Conservation (phyloP, 1,284 basidiomycete genomes). For the Porodaedalea pini region DNA sequence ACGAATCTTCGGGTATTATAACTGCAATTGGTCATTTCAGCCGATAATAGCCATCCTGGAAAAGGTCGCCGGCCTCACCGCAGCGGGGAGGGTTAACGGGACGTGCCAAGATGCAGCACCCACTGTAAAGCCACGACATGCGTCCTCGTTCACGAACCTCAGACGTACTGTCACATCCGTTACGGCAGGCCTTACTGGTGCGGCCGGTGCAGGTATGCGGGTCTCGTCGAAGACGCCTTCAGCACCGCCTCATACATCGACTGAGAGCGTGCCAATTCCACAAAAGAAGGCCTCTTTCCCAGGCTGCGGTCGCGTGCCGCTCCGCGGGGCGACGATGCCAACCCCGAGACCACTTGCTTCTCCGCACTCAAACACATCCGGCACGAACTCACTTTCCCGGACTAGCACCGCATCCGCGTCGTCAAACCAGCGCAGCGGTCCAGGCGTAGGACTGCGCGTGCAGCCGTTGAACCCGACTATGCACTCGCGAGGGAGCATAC, state of each 20-base stretch:
- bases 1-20: too few species aligned
- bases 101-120: not conserved
- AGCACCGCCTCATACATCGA: not conserved
- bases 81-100: not conserved
- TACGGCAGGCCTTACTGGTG: constrained; percentile 1
- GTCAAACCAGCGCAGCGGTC: not conserved
- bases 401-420: not conserved
- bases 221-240: too few species aligned
- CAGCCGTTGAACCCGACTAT: constrained; percentile 51
- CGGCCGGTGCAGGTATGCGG: not conserved
- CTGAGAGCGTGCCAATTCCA: too few species aligned
- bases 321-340: not conserved
- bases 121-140: not conserved
- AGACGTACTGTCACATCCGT: constrained; percentile 9
- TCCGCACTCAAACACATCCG: not conserved
- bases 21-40: not conserved
- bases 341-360: not conserved
- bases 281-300: not conserved
- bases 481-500: constrained; percentile 53
- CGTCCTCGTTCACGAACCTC: constrained; percentile 3
- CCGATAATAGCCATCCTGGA: constrained; percentile 1
- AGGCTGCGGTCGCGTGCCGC: not conserved
- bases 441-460: not conserved
- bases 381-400: not conserved
- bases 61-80: not conserved